Evolutionary conservation across 768 basidiomycete species (phyloP), one percentile per base, ranked within the genome.

Genomic region (Suillus discolor): DNA sequence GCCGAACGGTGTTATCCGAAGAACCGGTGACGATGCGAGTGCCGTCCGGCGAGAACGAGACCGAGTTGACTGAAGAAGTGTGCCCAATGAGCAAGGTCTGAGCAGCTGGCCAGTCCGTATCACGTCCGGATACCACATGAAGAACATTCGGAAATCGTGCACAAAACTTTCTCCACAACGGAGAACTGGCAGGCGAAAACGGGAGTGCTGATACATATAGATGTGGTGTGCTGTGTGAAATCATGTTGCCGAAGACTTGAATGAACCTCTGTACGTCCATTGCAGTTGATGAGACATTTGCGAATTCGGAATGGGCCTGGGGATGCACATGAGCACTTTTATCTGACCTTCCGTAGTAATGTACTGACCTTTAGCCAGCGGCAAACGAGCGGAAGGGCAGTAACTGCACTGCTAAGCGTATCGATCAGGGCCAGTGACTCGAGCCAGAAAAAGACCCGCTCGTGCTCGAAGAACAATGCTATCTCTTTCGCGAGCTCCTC

Each of bases 21-120:
- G 42, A 44, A 20, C 42, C 18, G 9, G 42, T 44, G 18, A 9
- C 42, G 8, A 44, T 44, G 18, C 42, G 18, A 44, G 18, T 44
- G 42, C 42, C 42, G 5, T 44, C 42, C 42, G 42, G 42, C 18
- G 42, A 44, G 20, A 45, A 45, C 20, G 44, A n/a, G 20, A 45
- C 20, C 7, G 42, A 44, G 3, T 1, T 11, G 0, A 45, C 44
- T 0, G 0, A 45, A n/a, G 0, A 0, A 11, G 44, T 20, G 20
- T 45, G 44, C 44, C 20, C 44, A 3, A 3, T 45, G 11, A n/a
- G 44, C 9, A 9, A 8, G 11, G 44, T 45, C 20, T 45, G 44
- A 45, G 12, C 9, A 45, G 9, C 44, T 4, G 20, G 44, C 44
- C 44, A n/a, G 9, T 45, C 12, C 20, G 5, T 20, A 45, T 20